These are phyloP conservation scores for Magnaporthales sp. DNA, from an alignment of 2,329 filamentous ascomycete genomes.

Conservation along the genomic window DNA sequence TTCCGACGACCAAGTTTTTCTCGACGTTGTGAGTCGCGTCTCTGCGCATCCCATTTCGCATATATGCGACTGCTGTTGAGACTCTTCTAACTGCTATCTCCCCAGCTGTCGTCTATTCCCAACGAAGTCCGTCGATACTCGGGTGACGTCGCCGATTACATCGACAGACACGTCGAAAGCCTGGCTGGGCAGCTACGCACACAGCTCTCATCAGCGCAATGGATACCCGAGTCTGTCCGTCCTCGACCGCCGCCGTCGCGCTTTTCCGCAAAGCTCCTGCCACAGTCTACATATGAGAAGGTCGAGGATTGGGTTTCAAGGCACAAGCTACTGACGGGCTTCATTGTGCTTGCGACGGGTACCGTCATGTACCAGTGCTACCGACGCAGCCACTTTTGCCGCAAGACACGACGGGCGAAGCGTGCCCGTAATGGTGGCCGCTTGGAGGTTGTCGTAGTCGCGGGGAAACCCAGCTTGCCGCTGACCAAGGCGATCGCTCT, in stretches of 20 bases:
- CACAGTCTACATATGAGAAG: constrained; percentile 34
- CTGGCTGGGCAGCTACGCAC: constrained; percentile 65
- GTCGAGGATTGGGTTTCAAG: constrained; percentile 62
- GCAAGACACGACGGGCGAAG: constrained; percentile 65
- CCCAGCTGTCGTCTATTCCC: constrained; percentile 42
- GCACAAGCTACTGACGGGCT: constrained; percentile 66
- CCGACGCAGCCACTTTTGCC: constrained; percentile 44
- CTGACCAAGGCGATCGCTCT: constrained; percentile 74
- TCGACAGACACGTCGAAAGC: constrained; percentile 73
- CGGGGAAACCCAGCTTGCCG: constrained; percentile 78
- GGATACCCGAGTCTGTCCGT: constrained; percentile 63
- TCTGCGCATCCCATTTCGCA: background rate
- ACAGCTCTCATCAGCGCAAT: constrained; percentile 55
- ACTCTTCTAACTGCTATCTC: background rate
- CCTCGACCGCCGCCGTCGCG: constrained; percentile 45
- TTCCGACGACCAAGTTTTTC: constrained; percentile 68
- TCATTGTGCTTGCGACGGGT: constrained; percentile 61
- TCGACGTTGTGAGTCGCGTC: constrained; percentile 57
- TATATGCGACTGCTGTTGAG: background rate
- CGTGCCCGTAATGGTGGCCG: constrained; percentile 76
- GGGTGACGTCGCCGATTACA: constrained; percentile 64
- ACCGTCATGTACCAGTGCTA: constrained; percentile 50
- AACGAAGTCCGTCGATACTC: constrained; percentile 64
- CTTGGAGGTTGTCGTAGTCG: constrained; percentile 79
- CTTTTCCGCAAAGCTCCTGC: constrained; percentile 18